phyloP scores from a whole-genome alignment of 1,284 basidiomycete species.

The Cronartium quercuum region DNA sequence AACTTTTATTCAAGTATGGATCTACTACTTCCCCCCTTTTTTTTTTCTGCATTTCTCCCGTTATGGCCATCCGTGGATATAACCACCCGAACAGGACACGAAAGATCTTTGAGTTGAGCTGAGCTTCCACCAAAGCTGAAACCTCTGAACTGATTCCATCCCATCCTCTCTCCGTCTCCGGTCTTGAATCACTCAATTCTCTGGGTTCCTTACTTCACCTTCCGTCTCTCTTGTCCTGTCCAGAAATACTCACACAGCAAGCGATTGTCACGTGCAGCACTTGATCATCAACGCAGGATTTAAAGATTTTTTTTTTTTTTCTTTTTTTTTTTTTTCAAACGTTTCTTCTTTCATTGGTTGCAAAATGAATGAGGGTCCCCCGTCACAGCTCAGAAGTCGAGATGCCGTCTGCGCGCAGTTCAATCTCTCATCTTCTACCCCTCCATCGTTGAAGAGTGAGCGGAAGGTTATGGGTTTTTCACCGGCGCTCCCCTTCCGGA shows the following conservation, averaged over 20 bases:
- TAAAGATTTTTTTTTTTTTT: too few species aligned
- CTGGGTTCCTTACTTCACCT: neutral
- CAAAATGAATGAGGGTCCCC: neutral
- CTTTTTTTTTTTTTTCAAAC: too few species aligned
- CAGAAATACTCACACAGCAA: neutral
- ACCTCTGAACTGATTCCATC: neutral
- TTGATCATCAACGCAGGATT: neutral
- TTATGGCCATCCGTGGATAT: neutral
- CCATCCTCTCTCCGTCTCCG: neutral
- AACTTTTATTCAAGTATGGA: neutral
- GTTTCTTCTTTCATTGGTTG: neutral
- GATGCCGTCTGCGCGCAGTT: neutral
- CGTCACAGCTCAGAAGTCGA: neutral
- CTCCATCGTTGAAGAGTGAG: neutral
- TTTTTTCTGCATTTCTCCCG: neutral
- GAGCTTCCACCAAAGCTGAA: neutral
- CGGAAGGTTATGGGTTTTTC: neutral
- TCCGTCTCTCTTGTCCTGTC: neutral
- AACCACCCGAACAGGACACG: neutral
- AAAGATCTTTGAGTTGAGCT: too few species aligned
- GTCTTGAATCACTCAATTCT: neutral
- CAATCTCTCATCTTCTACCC: neutral
- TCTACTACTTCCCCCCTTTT: neutral
- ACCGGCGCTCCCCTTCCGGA: neutral
- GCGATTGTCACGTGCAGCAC: neutral